Evolutionary conservation across 2,329 filamentous ascomycete genomes (phyloP).

Genomic region (Sarocladium brachiariae): DNA sequence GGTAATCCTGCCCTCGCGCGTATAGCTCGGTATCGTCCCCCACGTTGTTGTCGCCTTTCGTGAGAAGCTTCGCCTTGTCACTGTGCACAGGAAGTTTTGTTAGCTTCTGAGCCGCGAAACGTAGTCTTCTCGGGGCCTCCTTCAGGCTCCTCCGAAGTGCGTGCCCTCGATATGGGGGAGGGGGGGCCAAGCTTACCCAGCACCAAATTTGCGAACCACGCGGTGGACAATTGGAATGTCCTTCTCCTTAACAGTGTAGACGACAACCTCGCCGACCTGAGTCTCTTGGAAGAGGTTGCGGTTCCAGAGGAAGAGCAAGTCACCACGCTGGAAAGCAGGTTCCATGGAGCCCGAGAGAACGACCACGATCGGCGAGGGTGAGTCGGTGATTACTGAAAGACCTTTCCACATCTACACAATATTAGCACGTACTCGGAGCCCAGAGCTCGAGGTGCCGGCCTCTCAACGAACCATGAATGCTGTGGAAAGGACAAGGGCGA

Average conservation of each 20-base stretch:
- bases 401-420: slow-evolving; percentile 69
- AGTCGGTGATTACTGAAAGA: slow-evolving; percentile 70
- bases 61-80: slow-evolving; percentile 65
- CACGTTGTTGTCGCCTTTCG: slow-evolving; percentile 95
- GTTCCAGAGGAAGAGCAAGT: slow-evolving; percentile 73
- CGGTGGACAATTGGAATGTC: slow-evolving; percentile 97
- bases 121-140: too few species aligned
- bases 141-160: too few species aligned
- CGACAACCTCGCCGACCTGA: slow-evolving; percentile 51
- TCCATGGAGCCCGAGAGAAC: slow-evolving; percentile 84
- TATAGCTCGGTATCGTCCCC: slow-evolving; percentile 88
- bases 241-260: slow-evolving; percentile 80
- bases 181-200: slow-evolving; percentile 35
- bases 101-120: background rate
- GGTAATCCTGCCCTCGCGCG: slow-evolving; percentile 76
- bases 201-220: slow-evolving; percentile 68
- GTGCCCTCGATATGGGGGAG: too few species aligned
- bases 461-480: slow-evolving; percentile 70
- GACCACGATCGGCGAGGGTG: slow-evolving; percentile 71
- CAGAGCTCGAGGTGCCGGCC: background rate
- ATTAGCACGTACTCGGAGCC: background rate
- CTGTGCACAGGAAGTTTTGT: slow-evolving; percentile 24
- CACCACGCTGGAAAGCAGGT: slow-evolving; percentile 72
- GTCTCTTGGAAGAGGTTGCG: slow-evolving; percentile 52
- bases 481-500: slow-evolving; percentile 81